Conservation (phyloP, 2,329 filamentous ascomycete genomes). For the Thermoascus crustaceus region DNA sequence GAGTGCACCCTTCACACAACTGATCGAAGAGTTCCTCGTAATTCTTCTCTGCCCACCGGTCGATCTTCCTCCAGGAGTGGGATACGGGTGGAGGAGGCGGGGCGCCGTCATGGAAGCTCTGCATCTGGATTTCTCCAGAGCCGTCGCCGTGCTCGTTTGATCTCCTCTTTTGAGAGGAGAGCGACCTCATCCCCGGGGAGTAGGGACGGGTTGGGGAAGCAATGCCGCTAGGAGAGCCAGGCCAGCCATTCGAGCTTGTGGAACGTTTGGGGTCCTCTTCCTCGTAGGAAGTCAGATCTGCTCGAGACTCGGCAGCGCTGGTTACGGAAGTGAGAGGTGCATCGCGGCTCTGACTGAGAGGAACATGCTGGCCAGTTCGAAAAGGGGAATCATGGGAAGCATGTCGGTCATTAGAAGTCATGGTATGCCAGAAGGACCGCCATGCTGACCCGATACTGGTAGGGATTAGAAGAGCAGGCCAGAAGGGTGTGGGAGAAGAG, state of each 20-base stretch:
- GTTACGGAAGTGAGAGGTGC: slow-evolving; percentile 80
- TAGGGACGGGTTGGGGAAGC: slow-evolving; percentile 64
- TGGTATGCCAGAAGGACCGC: slow-evolving; percentile 92
- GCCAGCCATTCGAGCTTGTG: slow-evolving; percentile 53
- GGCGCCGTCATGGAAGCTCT: slow-evolving; percentile 84
- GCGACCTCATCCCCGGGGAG: slow-evolving; percentile 81
- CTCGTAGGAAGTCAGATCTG: slow-evolving; percentile 73
- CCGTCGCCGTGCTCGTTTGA: slow-evolving; percentile 60
- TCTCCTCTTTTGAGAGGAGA: slow-evolving; percentile 54
- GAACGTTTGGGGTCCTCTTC: slow-evolving; percentile 59
- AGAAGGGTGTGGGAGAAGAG: not conserved
- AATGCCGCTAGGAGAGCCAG: slow-evolving; percentile 46
- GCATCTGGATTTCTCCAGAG: slow-evolving; percentile 86
- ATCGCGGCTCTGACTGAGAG: slow-evolving; percentile 73
- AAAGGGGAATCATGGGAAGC: slow-evolving; percentile 90
- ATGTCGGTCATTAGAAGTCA: slow-evolving; percentile 72
- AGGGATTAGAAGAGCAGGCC: slow-evolving; percentile 4
- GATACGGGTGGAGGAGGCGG: slow-evolving; percentile 79
- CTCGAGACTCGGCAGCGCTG: slow-evolving; percentile 74
- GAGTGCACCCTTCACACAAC: slow-evolving; percentile 80
- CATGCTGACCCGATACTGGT: slow-evolving; percentile 61
- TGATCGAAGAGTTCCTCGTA: slow-evolving; percentile 94
- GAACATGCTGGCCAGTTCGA: slow-evolving; percentile 81
- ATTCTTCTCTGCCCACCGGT: slow-evolving; percentile 87
- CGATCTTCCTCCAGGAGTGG: slow-evolving; percentile 92